Conservation (phyloP, 2,329 filamentous ascomycete species). For the Blumeriella jaapii region DNA sequence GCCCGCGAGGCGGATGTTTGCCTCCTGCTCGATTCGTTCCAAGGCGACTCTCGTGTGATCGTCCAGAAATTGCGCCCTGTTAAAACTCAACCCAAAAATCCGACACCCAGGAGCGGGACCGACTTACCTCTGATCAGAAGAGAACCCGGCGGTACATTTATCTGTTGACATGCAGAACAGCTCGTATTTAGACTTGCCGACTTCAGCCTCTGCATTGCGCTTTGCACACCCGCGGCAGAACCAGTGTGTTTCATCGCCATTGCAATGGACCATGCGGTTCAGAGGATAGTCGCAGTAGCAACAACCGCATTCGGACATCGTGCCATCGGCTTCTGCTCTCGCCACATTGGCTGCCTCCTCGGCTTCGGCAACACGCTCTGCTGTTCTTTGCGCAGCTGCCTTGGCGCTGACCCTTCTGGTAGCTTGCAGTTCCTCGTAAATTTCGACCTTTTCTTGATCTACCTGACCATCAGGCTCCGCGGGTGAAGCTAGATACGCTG, state of each 20-base stretch:
- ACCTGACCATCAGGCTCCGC: not conserved
- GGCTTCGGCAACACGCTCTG: constrained; percentile 30
- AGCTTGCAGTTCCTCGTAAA: constrained; percentile 30
- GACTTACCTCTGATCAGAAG: constrained; percentile 38
- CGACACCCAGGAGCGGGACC: constrained; percentile 29
- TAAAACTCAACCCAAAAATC: constrained; percentile 15
- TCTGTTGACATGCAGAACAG: constrained; percentile 61
- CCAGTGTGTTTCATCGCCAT: constrained; percentile 34
- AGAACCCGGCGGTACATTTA: constrained; percentile 53
- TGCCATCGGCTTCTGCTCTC: constrained; percentile 35
- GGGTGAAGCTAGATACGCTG: constrained; percentile 3
- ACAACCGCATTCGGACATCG: constrained; percentile 57
- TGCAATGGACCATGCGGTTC: constrained; percentile 59
- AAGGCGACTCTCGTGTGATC: constrained; percentile 48
- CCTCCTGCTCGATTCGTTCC: constrained; percentile 59
- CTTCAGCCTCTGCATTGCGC: constrained; percentile 51
- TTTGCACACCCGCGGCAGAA: constrained; percentile 61
- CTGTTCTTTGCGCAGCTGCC: constrained; percentile 27
- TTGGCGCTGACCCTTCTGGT: constrained; percentile 27
- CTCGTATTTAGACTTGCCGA: constrained; percentile 58
- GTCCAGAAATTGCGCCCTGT: constrained; percentile 33
- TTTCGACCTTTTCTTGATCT: constrained; percentile 10
- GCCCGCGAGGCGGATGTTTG: constrained; percentile 54
- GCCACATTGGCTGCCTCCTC: constrained; percentile 33
- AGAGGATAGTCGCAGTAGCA: constrained; percentile 58